Conservation (phyloP, 495 filamentous ascomycete species). For the Penicillium egyptiacum region DNA sequence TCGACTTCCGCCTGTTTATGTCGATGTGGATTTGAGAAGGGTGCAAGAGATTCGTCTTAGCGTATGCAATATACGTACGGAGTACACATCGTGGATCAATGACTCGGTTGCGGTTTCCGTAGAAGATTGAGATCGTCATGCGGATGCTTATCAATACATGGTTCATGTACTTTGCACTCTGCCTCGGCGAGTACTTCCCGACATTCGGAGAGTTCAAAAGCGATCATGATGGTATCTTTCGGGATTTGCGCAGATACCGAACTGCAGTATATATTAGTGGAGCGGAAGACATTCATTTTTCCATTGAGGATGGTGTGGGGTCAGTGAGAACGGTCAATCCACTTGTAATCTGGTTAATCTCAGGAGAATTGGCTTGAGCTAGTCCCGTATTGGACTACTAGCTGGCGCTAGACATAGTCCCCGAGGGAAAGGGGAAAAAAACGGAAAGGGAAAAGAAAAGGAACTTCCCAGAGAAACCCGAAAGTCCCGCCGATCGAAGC, state of each 20-base stretch:
- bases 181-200: too few species aligned
- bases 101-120: not conserved
- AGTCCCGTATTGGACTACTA: not conserved
- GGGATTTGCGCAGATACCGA: conserved; percentile 20
- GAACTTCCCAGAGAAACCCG: not conserved
- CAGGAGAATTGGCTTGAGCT: not conserved
- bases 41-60: too few species aligned
- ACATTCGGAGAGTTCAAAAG: too few species aligned
- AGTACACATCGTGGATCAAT: not conserved
- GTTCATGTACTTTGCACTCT: too few species aligned
- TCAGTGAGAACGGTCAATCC: conserved; percentile 16
- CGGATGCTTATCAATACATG: too few species aligned
- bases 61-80: too few species aligned
- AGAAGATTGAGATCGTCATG: not conserved
- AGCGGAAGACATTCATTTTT: conserved; percentile 15
- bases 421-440: not conserved
- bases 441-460: not conserved
- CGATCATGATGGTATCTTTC: conserved; percentile 1
- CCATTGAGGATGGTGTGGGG: conserved; percentile 23
- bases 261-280: conserved; percentile 18
- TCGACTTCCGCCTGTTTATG: conserved; percentile 14
- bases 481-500: conserved; percentile 27
- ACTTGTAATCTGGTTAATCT: conserved; percentile 17
- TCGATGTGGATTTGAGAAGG: conserved; percentile 2
- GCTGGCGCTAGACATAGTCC: not conserved